Conservation (phyloP, 2,329 filamentous ascomycete species). For the Orbilia brochopaga region DNA sequence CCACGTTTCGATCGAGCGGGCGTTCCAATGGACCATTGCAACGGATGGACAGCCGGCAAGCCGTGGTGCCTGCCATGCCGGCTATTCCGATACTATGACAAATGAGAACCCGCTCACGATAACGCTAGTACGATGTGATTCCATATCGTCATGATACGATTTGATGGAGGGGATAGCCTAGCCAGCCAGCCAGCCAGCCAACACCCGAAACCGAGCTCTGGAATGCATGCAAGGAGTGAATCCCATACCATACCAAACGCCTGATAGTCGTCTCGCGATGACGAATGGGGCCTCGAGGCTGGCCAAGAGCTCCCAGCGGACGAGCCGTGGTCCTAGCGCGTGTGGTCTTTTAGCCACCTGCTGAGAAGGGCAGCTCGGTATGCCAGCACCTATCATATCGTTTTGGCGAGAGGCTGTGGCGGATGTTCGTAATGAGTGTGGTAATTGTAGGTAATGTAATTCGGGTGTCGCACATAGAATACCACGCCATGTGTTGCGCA, state of each 20-base stretch:
- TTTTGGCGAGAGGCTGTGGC: too few species aligned
- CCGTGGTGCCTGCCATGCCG: constrained; percentile 5
- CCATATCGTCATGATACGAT: background rate
- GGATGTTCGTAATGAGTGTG: too few species aligned
- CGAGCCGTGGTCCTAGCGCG: constrained; percentile 21
- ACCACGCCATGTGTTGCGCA: constrained; percentile 24
- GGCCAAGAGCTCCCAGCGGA: constrained; percentile 14
- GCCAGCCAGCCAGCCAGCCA: background rate
- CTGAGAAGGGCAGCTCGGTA: constrained; percentile 36
- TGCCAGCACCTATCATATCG: too few species aligned
- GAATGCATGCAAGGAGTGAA: too few species aligned
- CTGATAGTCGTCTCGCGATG: background rate
- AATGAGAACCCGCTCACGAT: constrained; percentile 17
- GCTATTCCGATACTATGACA: constrained; percentile 17
- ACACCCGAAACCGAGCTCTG: background rate
- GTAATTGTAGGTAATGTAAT: too few species aligned
- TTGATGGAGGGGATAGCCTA: too few species aligned
- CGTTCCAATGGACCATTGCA: constrained; percentile 7
- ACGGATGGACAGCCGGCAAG: background rate
- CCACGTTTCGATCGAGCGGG: background rate
- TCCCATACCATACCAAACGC: constrained; percentile 1
- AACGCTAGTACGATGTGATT: too few species aligned
- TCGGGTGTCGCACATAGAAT: constrained; percentile 9
- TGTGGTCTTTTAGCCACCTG: constrained; percentile 28
- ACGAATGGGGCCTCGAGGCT: background rate